Conservation (phyloP, 352 stramenopile species). For the Globisporangium acanthophoron region DNA sequence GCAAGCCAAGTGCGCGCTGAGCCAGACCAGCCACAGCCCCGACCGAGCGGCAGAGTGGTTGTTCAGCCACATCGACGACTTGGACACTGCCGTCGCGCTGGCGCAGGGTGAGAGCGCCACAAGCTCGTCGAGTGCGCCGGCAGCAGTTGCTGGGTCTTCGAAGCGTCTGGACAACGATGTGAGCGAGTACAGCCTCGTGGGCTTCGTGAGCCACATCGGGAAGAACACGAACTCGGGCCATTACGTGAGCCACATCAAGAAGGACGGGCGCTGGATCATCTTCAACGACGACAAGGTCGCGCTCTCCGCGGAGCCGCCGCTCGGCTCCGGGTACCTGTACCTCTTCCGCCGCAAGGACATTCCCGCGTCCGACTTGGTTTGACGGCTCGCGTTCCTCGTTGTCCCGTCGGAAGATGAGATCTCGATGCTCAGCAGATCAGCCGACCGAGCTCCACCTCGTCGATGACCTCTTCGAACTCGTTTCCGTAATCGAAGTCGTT, state of each 20-base stretch:
- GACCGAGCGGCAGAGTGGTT: constrained; percentile 97
- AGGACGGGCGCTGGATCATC: constrained; percentile 96
- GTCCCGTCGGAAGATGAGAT: background rate
- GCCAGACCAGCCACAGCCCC: constrained; percentile 86
- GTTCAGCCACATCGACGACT: constrained; percentile 96
- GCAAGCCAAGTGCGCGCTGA: constrained; percentile 91
- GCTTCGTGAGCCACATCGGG: constrained; percentile 98
- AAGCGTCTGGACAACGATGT: constrained; percentile 57
- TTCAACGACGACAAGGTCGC: constrained; percentile 99
- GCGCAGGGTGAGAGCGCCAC: constrained; percentile 15
- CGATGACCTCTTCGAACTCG: constrained; percentile 80
- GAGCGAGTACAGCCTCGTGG: constrained; percentile 92
- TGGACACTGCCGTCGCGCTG: constrained; percentile 88
- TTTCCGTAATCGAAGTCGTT: constrained; percentile 63
- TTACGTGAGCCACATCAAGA: constrained; percentile 98
- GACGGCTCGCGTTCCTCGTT: background rate
- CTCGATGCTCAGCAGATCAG: constrained; percentile 37
- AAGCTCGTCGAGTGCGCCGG: constrained; percentile 7
- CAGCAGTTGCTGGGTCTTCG: background rate
- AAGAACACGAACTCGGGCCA: constrained; percentile 97
- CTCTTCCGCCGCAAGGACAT: constrained; percentile 79
- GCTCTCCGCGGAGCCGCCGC: constrained; percentile 90
- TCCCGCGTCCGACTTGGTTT: constrained; percentile 1
- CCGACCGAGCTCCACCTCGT: constrained; percentile 49
- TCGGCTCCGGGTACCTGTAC: constrained; percentile 96